Percentiles rank a stretch among this genome's conserved stretches.
These are phyloP conservation scores for Tricholoma bakamatsutake DNA, from an alignment of 768 basidiomycete species.

Conservation along the genomic window DNA sequence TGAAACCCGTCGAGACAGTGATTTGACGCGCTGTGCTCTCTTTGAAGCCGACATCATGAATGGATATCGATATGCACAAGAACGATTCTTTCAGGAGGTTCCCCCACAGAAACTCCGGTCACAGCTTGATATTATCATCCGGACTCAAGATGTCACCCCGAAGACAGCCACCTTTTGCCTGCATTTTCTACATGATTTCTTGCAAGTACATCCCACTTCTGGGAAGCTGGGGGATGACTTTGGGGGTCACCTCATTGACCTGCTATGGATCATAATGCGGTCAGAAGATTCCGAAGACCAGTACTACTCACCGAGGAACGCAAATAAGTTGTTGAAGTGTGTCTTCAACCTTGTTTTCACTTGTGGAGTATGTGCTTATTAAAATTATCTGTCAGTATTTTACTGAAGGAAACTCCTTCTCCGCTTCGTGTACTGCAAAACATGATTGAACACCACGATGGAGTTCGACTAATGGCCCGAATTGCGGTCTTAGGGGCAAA, in stretches of 20 bases:
- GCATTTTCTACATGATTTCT: neutral
- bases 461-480: neutral
- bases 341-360: neutral
- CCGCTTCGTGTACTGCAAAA: neutral
- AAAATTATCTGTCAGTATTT: neutral
- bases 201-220: neutral
- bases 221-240: neutral
- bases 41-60: neutral
- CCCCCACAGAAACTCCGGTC: neutral
- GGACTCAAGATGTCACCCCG: neutral
- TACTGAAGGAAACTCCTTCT: neutral
- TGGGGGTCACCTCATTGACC: neutral
- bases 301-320: neutral
- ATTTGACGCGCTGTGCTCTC: neutral
- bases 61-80: neutral
- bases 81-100: neutral
- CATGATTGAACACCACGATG: neutral
- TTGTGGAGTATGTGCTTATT: neutral
- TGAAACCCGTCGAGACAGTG: neutral
- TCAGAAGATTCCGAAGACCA: neutral
- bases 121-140: neutral
- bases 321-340: neutral
- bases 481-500: neutral
- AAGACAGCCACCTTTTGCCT: neutral
- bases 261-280: neutral